Conservation (phyloP, 2,329 filamentous ascomycete genomes). For the Alternaria brassicae region DNA sequence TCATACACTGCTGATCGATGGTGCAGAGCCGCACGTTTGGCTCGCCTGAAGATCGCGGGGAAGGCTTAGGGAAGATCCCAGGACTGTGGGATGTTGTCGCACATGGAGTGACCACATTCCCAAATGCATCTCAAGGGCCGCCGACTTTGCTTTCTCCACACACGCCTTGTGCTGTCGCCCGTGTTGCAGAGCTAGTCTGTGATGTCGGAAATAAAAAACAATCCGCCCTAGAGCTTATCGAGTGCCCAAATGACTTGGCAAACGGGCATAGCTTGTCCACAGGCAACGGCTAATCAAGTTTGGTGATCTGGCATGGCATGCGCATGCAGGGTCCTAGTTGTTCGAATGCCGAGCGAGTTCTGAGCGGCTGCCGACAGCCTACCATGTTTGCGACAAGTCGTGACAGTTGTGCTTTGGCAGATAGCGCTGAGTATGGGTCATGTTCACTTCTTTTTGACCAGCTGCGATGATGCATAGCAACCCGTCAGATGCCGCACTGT, state of each 20-base stretch:
- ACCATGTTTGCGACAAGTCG: background rate
- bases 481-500: background rate
- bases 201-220: constrained; percentile 28
- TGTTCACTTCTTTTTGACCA: background rate
- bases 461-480: background rate
- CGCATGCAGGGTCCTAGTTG: constrained; percentile 31
- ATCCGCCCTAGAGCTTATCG: constrained; percentile 19
- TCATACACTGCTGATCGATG: constrained; percentile 13
- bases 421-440: background rate
- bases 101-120: constrained; percentile 10
- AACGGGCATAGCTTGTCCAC: constrained; percentile 12
- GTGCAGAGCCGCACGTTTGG: constrained; percentile 33
- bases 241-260: constrained; percentile 17
- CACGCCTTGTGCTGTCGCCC: constrained; percentile 3
- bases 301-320: constrained; percentile 19
- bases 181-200: constrained; percentile 9
- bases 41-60: constrained; percentile 26
- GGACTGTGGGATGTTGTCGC: constrained; percentile 22
- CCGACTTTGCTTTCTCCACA: constrained; percentile 20
- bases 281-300: constrained; percentile 29
- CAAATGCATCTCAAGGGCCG: constrained; percentile 8
- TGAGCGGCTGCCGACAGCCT: constrained; percentile 4
- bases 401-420: background rate
- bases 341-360: constrained; percentile 19
- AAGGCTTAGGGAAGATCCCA: constrained; percentile 33